A percentile compares a stretch with the other conserved stretches of the same genome.
phyloP scores from a whole-genome alignment of 192 early-diverging fungal genomes.

The Podila epicladia region DNA sequence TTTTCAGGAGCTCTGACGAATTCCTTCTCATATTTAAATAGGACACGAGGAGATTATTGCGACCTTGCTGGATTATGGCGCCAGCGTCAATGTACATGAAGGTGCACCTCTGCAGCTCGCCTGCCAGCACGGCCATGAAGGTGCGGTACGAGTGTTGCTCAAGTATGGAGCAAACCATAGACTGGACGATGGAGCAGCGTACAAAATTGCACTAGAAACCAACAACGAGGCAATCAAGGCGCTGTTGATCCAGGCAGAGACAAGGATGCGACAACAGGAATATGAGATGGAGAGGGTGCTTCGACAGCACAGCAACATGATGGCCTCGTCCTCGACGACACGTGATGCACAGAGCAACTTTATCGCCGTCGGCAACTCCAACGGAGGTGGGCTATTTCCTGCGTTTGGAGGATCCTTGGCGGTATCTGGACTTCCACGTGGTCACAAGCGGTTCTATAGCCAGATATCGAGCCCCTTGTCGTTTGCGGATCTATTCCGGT shows the following conservation, averaged over 20 bases:
- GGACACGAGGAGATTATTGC: conserved; percentile 36
- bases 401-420: not conserved
- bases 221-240: conserved; percentile 34
- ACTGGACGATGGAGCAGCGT: conserved; percentile 46
- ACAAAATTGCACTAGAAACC: conserved; percentile 35
- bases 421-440: conserved; percentile 11
- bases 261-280: conserved; percentile 34
- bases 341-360: not conserved
- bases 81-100: conserved; percentile 48
- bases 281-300: conserved; percentile 30
- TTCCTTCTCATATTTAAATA: not conserved
- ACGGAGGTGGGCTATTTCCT: not conserved
- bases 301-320: conserved; percentile 22
- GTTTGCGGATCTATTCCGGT: conserved; percentile 39
- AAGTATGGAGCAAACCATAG: conserved; percentile 40
- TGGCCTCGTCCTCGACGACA: conserved; percentile 2
- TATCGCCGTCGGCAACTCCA: not conserved
- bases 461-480: conserved; percentile 45
- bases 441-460: conserved; percentile 45
- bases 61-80: conserved; percentile 34
- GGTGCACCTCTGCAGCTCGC: conserved; percentile 46
- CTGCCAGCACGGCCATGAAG: conserved; percentile 42
- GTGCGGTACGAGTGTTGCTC: conserved; percentile 29
- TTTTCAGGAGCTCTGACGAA: not conserved
- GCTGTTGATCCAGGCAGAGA: conserved; percentile 40